A percentile compares a stretch with the other conserved stretches of the same genome.
These are phyloP conservation scores for Cystofilobasidium macerans DNA, from an alignment of 768 basidiomycete genomes.

Conservation along the genomic window DNA sequence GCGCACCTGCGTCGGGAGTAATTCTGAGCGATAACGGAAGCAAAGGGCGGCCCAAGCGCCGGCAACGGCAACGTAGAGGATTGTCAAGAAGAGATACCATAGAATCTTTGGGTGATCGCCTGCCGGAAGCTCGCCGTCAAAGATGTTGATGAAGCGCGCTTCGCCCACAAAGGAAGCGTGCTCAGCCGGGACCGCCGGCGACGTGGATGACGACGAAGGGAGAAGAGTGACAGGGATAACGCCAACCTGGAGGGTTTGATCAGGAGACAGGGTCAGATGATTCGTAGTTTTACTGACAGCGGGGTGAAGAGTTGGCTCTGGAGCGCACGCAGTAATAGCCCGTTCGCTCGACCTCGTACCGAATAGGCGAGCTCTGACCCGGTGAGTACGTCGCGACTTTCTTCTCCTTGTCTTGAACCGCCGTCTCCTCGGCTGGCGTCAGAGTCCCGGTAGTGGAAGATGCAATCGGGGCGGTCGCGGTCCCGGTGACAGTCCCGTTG, in stretches of 20 bases:
- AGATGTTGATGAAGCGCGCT: constrained; percentile 77
- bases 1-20: constrained; percentile 73
- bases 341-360: constrained; percentile 66
- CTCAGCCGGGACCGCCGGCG: constrained; percentile 34
- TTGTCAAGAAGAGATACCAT: constrained; percentile 80
- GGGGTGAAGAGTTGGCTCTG: not conserved
- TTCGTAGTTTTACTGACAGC: not conserved
- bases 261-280: not conserved
- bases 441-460: no score
- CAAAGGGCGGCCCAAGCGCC: constrained; percentile 72
- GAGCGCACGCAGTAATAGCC: constrained; percentile 89
- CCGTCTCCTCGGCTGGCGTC: not conserved
- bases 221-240: constrained; percentile 81
- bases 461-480: no score
- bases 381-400: not conserved
- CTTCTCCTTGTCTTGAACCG: constrained; percentile 28
- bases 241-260: constrained; percentile 39
- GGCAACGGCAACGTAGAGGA: constrained; percentile 62
- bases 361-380: not conserved
- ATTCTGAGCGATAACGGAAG: constrained; percentile 64
- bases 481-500: no score
- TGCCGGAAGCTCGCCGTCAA: constrained; percentile 77
- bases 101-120: constrained; percentile 97
- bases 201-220: constrained; percentile 29
- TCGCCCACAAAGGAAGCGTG: constrained; percentile 70